Evolutionary conservation across 2,329 filamentous ascomycete genomes (phyloP).

Genomic region (Davidsoniella virescens): DNA sequence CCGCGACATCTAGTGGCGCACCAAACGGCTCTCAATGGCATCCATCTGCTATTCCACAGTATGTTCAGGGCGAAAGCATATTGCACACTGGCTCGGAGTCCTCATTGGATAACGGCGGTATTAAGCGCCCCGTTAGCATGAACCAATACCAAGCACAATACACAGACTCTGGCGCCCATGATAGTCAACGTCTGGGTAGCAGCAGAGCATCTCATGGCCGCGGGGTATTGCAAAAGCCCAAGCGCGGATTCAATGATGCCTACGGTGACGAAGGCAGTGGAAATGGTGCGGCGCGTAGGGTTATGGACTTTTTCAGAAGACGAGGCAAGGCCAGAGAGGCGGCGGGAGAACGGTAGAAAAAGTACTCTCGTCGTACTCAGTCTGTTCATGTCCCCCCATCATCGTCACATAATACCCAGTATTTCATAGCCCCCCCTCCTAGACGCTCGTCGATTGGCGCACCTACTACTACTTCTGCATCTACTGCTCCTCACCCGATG

Average conservation of each 20-base stretch:
- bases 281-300: slow-evolving; percentile 70
- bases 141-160: slow-evolving; percentile 30
- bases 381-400: slow-evolving; percentile 6
- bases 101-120: slow-evolving; percentile 27
- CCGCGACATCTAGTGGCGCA: slow-evolving; percentile 10
- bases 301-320: slow-evolving; percentile 96
- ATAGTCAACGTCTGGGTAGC: slow-evolving; percentile 24
- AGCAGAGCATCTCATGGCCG: slow-evolving; percentile 17
- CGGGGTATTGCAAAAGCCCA: slow-evolving; percentile 64
- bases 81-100: slow-evolving; percentile 37
- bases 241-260: slow-evolving; percentile 65
- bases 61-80: slow-evolving; percentile 29
- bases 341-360: slow-evolving; percentile 12
- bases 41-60: slow-evolving; percentile 26
- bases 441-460: too few relatives aligned
- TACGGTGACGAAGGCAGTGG: slow-evolving; percentile 65
- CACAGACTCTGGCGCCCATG: slow-evolving; percentile 25
- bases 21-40: slow-evolving; percentile 6
- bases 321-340: slow-evolving; percentile 48
- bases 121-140: slow-evolving; percentile 17
- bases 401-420: too few relatives aligned
- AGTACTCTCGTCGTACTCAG: slow-evolving; percentile 10
- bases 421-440: too few relatives aligned
- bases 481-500: too few relatives aligned
- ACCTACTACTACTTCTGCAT: too few relatives aligned